Evolutionary conservation across 805 yeast species (phyloP).

Genomic region (Wickerhamiella azyma): DNA sequence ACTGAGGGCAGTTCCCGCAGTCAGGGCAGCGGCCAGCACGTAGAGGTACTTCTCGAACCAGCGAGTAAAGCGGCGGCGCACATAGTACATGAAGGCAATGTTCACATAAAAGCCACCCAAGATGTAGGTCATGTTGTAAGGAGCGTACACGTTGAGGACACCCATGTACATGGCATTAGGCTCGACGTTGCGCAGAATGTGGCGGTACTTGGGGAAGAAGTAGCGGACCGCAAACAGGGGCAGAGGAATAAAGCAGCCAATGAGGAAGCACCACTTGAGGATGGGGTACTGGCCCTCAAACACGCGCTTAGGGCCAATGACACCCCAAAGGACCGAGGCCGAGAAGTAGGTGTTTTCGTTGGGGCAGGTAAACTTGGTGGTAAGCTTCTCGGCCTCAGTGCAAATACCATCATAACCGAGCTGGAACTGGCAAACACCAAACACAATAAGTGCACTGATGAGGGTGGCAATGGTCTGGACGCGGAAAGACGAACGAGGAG

Average conservation of each 20-base stretch:
- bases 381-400: conserved; percentile 25
- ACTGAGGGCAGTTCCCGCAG: conserved; percentile 49
- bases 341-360: conserved; percentile 32
- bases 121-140: conserved; percentile 14
- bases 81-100: conserved; percentile 11
- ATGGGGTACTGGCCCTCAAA: conserved; percentile 50
- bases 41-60: conserved; percentile 41
- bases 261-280: conserved; percentile 48
- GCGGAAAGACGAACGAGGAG: conserved; percentile 31
- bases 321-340: conserved; percentile 36
- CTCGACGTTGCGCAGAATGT: conserved; percentile 27
- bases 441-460: conserved; percentile 29
- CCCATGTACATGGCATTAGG: conserved; percentile 31
- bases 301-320: conserved; percentile 36
- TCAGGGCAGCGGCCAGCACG: conserved; percentile 42
- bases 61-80: conserved; percentile 33
- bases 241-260: conserved; percentile 30
- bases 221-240: conserved; percentile 14
- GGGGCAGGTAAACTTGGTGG: conserved; percentile 29
- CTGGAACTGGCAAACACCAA: conserved; percentile 32
- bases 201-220: conserved; percentile 15
- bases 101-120: conserved; percentile 12
- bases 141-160: conserved; percentile 14
- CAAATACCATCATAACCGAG: conserved; percentile 33
- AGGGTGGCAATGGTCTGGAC: conserved; percentile 29